Evolutionary conservation across 768 basidiomycete genomes (phyloP).

Genomic region (Tricholoma matsutake): DNA sequence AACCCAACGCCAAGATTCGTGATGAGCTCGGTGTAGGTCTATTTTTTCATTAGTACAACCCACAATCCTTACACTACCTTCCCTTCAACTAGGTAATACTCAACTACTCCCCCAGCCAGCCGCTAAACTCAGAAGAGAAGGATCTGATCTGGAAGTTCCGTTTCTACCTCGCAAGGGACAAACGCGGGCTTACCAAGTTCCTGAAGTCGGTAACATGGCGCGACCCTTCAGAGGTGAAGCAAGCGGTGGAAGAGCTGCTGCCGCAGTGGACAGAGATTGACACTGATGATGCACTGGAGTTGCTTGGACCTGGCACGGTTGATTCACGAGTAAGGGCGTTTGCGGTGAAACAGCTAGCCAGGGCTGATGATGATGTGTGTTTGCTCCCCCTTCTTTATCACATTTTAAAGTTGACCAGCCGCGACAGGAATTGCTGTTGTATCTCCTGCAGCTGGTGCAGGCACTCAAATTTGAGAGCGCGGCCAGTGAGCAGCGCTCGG

Average conservation of each 20-base stretch:
- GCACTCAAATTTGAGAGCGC: conserved; percentile 94
- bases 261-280: conserved; percentile 98
- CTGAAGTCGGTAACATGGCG: conserved; percentile 97
- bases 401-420: conserved; percentile 5
- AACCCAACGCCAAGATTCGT: conserved; percentile 93
- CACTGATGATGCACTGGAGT: conserved; percentile 92
- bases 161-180: conserved; percentile 93
- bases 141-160: conserved; percentile 98
- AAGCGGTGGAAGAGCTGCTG: conserved; percentile 92
- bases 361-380: conserved; percentile 92
- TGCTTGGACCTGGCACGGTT: conserved; percentile 86
- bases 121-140: conserved; percentile 87
- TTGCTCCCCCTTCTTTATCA: not conserved
- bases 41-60: not conserved
- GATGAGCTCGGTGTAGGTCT: conserved; percentile 83
- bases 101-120: conserved; percentile 85
- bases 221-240: conserved; percentile 93
- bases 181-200: conserved; percentile 95
- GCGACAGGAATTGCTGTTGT: conserved; percentile 81
- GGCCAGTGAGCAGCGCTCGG: conserved; percentile 71
- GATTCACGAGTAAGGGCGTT: conserved; percentile 92
- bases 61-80: not conserved
- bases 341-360: conserved; percentile 85
- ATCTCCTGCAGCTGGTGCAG: conserved; percentile 94
- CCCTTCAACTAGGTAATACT: conserved; percentile 69